Conservation (phyloP, 306 rosid genomes). For the Inga laurina region DNA sequence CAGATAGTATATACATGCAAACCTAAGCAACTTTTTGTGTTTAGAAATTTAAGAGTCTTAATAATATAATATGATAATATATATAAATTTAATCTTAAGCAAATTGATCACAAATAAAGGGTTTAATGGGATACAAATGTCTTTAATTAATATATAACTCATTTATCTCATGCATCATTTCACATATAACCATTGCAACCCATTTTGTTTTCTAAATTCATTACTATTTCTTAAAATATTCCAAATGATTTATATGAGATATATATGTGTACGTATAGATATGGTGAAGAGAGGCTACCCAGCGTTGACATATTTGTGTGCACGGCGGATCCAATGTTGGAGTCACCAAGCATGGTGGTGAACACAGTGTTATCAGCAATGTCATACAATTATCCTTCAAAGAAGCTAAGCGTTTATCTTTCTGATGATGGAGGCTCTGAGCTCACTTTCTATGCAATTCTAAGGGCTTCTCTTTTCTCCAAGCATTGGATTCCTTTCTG, state of each 20-base stretch:
- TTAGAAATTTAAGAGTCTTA: no score
- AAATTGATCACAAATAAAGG: no score
- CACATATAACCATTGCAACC: no score
- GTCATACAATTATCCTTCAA: slow-evolving; percentile 58
- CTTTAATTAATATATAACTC: no score
- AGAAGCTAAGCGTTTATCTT: slow-evolving; percentile 60
- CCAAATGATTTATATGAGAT: not conserved
- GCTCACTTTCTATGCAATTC: slow-evolving; percentile 65
- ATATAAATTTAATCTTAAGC: no score
- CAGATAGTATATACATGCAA: no score
- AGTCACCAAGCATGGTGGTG: slow-evolving; percentile 71
- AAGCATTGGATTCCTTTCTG: slow-evolving; percentile 76
- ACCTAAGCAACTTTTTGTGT: no score
- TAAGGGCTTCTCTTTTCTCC: slow-evolving; percentile 55
- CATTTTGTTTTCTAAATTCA: no score
- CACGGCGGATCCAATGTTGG: slow-evolving; percentile 71
- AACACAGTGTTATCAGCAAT: slow-evolving; percentile 62
- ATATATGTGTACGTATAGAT: slow-evolving; percentile 37
- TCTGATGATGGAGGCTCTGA: slow-evolving; percentile 77
- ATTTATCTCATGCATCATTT: no score
- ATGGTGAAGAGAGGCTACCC: slow-evolving; percentile 46
- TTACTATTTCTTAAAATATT: no score
- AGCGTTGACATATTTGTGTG: slow-evolving; percentile 65
- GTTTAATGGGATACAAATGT: no score
- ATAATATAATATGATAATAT: no score